These are phyloP conservation scores for Tolypocladium sp. DNA, from an alignment of 2,329 filamentous ascomycete species.

Conservation along the genomic window DNA sequence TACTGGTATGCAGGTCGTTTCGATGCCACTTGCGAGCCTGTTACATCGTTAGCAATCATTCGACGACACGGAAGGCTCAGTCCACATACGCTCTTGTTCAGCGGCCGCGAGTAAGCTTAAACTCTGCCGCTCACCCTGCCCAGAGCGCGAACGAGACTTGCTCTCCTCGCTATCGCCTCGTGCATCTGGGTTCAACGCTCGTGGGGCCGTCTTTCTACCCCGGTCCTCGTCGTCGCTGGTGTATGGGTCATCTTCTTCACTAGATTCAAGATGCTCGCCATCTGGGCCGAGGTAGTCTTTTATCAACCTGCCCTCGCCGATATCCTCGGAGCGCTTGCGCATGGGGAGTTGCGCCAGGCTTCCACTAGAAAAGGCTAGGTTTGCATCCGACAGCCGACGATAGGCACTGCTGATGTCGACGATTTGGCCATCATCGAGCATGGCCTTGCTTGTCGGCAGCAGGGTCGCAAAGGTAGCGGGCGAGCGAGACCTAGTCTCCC, in stretches of 20 bases:
- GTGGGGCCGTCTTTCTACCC: conserved; percentile 47
- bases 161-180: conserved; percentile 25
- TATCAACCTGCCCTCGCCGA: conserved; percentile 46
- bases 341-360: conserved; percentile 52
- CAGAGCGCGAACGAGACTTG: conserved; percentile 19
- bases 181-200: conserved; percentile 32
- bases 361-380: conserved; percentile 54
- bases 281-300: conserved; percentile 61
- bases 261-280: conserved; percentile 58
- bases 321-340: conserved; percentile 38
- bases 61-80: not conserved
- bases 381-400: conserved; percentile 61
- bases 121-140: conserved; percentile 31
- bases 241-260: conserved; percentile 57
- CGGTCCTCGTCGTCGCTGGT: conserved; percentile 61
- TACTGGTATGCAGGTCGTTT: conserved; percentile 45
- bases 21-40: conserved; percentile 44
- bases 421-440: conserved; percentile 50
- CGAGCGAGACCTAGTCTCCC: conserved; percentile 29
- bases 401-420: conserved; percentile 65
- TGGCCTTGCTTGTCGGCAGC: conserved; percentile 25
- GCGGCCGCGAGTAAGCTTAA: conserved; percentile 62
- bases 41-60: conserved; percentile 11
- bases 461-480: conserved; percentile 17
- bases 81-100: conserved; percentile 65